Base-by-base conservation (phyloP, 768 basidiomycete species). In the Holtermannia corniformis region DNA sequence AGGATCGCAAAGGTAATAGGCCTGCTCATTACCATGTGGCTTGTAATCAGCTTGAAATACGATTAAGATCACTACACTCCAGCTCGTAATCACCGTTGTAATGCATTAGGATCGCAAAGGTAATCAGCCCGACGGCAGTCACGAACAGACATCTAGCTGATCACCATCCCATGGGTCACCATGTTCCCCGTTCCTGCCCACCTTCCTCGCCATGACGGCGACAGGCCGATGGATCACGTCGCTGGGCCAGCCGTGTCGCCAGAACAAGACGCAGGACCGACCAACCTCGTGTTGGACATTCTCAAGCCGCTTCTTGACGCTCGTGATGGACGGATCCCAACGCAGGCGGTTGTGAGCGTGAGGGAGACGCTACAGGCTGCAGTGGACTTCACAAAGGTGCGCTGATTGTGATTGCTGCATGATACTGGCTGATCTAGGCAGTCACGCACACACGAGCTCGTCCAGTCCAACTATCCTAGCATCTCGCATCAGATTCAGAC, bases 301-400 rank as follows among this genome's bases (percentile, higher is more conserved):
- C 40, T 68, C 5, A 25, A 37, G 20, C 64, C 64, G 2, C 43
- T 68, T 21, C 23, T 63, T 11, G 48, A 47, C 22, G 23, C 19
- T 40, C 27, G 56, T 5, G 49, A 49, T 7, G 55, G 57, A 7
- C 50, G 54, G 4, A 54, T 58, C 12, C 52, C 61, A 10, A 59
- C 50, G 21, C 11, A 32, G 7, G 51, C 61, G 28, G 60, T 62
- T 7, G 52, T 22, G 20, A 43, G 21, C 5, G 60, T 65, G 4
- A n/a, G 64, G 37, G 66, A 73, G 0, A 84, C 86, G 65, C 76
- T 93, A 24, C 82, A 91, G 59, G 77, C 79, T 44, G 81, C 82
- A 12, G 85, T 91, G 55, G 73, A 73, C 21, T 74, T 75, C 28
- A 87, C 85, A 11, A 86, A 87, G 77, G 89, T 87, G 63, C 47